phyloP scores from a whole-genome alignment of 208 protist species.

The Novymonas esmeraldas region DNA sequence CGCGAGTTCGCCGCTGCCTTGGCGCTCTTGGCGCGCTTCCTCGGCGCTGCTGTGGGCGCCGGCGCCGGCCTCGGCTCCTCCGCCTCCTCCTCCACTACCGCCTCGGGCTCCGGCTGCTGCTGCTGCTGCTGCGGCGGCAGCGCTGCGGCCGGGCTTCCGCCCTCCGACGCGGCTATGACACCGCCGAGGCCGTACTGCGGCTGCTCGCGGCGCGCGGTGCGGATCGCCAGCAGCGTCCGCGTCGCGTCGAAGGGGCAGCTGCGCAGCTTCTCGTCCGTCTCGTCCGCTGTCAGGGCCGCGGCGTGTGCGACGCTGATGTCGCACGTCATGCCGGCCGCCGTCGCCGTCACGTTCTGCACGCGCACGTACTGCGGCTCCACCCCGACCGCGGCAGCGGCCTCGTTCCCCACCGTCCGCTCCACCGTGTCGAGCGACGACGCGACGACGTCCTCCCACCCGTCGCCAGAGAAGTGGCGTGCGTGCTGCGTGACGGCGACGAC shows the following conservation, averaged over 20 bases:
- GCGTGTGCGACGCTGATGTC: conserved; percentile 43
- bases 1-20: background rate
- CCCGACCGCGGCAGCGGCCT: conserved; percentile 39
- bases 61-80: background rate
- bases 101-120: too few species aligned
- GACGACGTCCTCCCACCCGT: conserved; percentile 42
- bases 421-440: conserved; percentile 33
- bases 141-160: background rate
- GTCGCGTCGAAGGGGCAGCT: conserved; percentile 34
- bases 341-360: conserved; percentile 33
- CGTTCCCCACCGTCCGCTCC: conserved; percentile 50
- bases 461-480: conserved; percentile 25
- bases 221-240: conserved; percentile 29
- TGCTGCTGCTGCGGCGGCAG: background rate
- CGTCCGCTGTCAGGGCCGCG: conserved; percentile 4
- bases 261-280: conserved; percentile 34
- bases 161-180: background rate
- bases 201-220: background rate
- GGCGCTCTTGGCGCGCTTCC: background rate
- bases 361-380: conserved; percentile 44
- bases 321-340: conserved; percentile 29
- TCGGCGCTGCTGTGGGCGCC: background rate
- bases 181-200: conserved; percentile 5
- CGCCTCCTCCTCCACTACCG: background rate
- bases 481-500: conserved; percentile 46